These are phyloP conservation scores for Arabidopsis arenosa DNA, from an alignment of 345 rosid species.

Conservation along the genomic window DNA sequence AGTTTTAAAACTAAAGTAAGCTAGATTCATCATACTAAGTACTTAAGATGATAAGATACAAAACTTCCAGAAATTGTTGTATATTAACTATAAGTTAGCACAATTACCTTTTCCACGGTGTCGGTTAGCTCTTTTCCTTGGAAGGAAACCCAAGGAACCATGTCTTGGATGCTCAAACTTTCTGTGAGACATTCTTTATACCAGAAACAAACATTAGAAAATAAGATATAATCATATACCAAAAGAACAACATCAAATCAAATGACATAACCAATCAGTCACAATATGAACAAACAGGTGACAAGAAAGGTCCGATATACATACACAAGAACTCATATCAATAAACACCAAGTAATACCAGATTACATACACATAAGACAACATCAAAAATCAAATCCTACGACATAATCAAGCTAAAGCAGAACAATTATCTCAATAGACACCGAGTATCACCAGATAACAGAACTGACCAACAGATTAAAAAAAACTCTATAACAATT, in stretches of 20 bases:
- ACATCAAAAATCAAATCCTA: too few relatives aligned
- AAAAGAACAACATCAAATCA: not conserved
- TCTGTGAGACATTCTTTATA: slow-evolving; percentile 75
- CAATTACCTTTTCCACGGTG: slow-evolving; percentile 83
- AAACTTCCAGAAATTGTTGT: too few relatives aligned
- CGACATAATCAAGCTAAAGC: too few relatives aligned
- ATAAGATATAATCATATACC: not conserved
- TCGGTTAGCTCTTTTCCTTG: slow-evolving; percentile 78
- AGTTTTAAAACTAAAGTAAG: not conserved
- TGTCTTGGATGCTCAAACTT: slow-evolving; percentile 96
- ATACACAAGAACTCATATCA: not conserved
- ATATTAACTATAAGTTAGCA: too few relatives aligned
- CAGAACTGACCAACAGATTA: not conserved
- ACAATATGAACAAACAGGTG: not conserved
- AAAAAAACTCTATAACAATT: not conserved
- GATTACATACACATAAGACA: not conserved
- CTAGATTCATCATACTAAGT: not conserved
- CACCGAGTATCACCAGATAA: not conserved
- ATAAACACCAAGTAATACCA: not conserved
- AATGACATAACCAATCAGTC: not conserved
- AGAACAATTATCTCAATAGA: too few relatives aligned
- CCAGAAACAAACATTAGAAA: not conserved
- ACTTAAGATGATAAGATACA: too few relatives aligned
- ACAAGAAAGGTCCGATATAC: not conserved
- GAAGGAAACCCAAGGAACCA: slow-evolving; percentile 93